phyloP scores from a whole-genome alignment of 352 stramenopile species.

The Thalassiosira exigua region DNA sequence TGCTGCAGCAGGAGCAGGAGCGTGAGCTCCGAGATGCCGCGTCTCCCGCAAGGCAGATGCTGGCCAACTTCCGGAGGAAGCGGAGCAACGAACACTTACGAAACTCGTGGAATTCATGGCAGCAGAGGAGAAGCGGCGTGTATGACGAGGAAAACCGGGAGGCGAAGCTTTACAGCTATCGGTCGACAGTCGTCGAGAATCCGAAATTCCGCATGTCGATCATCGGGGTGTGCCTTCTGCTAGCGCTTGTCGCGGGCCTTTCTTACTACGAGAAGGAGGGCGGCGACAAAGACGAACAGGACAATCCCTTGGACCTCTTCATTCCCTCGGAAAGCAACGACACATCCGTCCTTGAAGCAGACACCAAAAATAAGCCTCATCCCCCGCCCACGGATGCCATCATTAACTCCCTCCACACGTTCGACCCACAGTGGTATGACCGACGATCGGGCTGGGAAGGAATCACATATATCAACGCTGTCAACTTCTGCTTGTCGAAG shows the following conservation, averaged over 20 bases:
- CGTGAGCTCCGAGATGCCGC: background rate
- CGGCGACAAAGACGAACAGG: background rate
- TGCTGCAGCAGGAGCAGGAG: constrained; percentile 16
- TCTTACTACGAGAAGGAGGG: constrained; percentile 10
- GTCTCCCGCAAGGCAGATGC: constrained; percentile 7
- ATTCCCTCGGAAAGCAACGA: background rate
- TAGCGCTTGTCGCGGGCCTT: constrained; percentile 16
- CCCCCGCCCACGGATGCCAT: constrained; percentile 28
- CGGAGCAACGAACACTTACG: background rate
- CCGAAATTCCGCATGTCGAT: constrained; percentile 14
- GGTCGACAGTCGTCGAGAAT: constrained; percentile 1
- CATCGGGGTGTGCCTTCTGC: constrained; percentile 12
- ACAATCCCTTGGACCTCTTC: background rate
- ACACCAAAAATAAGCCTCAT: background rate
- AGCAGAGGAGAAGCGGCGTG: background rate
- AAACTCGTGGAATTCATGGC: background rate
- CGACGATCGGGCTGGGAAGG: constrained; percentile 16
- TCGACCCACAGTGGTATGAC: constrained; percentile 31
- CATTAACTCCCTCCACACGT: constrained; percentile 37
- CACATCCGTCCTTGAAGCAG: constrained; percentile 10
- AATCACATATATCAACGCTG: background rate
- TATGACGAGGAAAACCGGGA: background rate
- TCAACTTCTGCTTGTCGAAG: constrained; percentile 20
- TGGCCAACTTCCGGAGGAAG: constrained; percentile 27
- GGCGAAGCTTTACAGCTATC: background rate